Evolutionary conservation across 495 filamentous ascomycete genomes (phyloP).

Genomic region (Aspergillus avenaceus): DNA sequence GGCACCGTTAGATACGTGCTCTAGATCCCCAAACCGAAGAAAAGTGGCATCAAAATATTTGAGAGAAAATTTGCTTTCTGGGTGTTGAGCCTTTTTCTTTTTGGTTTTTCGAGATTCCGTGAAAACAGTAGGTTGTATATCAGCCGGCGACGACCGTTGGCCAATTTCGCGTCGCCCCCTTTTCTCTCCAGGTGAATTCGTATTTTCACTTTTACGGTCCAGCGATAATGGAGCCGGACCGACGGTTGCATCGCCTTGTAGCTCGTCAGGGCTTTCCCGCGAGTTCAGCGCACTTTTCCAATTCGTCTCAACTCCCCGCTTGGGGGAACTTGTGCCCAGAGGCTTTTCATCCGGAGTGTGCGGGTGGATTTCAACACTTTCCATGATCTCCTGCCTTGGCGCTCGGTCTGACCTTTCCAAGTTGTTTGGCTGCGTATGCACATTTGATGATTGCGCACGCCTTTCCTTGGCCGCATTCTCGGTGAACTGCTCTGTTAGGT

Average conservation of each 20-base stretch:
- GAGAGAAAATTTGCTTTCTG: background rate
- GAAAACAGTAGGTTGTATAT: slow-evolving; percentile 32
- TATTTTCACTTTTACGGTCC: slow-evolving; percentile 4
- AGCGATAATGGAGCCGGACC: slow-evolving; percentile 15
- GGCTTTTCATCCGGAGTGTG: background rate
- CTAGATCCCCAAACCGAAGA: slow-evolving; percentile 20
- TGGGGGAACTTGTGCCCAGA: background rate
- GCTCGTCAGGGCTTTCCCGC: slow-evolving; percentile 41
- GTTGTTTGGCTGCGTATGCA: background rate
- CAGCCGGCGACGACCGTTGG: slow-evolving; percentile 24
- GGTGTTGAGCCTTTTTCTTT: slow-evolving; percentile 6
- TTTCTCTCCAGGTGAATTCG: background rate
- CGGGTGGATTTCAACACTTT: slow-evolving; percentile 15
- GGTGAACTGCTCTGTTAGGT: slow-evolving; percentile 23
- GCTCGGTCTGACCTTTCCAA: background rate
- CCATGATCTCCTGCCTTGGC: slow-evolving; percentile 1
- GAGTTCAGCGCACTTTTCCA: slow-evolving; percentile 7
- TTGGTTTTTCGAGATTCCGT: slow-evolving; percentile 14
- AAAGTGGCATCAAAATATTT: slow-evolving; percentile 10
- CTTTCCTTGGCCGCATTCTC: slow-evolving; percentile 24
- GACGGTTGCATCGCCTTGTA: slow-evolving; percentile 38
- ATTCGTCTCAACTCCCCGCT: slow-evolving; percentile 3
- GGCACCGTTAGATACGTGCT: slow-evolving; percentile 4
- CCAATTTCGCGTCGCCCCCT: background rate
- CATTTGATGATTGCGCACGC: slow-evolving; percentile 5